phyloP scores from a whole-genome alignment of 2,329 filamentous ascomycete genomes.

The Pseudogymnoascus sp. region DNA sequence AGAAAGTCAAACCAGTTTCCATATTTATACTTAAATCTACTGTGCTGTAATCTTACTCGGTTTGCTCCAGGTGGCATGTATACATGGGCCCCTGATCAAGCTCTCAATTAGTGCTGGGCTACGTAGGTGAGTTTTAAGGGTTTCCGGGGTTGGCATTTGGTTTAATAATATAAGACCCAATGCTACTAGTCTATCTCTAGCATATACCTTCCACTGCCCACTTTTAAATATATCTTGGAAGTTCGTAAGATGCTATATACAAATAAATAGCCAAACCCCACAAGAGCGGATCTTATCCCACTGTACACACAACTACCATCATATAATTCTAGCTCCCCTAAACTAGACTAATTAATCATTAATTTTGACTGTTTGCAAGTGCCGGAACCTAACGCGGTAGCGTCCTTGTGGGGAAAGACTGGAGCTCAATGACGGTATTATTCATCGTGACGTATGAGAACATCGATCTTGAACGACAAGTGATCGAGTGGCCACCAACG shows the following conservation, averaged over 20 bases:
- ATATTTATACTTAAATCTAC: not conserved
- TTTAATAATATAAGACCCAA: not conserved
- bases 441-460: constrained; percentile 6
- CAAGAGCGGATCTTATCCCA: not conserved
- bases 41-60: not conserved
- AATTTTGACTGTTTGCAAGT: not conserved
- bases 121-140: not conserved
- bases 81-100: not conserved
- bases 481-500: not conserved
- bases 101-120: not conserved
- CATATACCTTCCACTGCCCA: not conserved
- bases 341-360: not conserved
- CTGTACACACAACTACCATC: not conserved
- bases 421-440: not conserved
- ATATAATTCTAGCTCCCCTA: not conserved
- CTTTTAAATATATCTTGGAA: not conserved
- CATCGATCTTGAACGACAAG: not conserved
- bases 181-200: not conserved
- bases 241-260: not conserved
- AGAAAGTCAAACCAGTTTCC: not conserved
- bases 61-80: not conserved
- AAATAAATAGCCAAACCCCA: not conserved
- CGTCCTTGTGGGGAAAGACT: not conserved
- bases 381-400: not conserved
- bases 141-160: not conserved